Evolutionary conservation across 129 eudicot genomes (phyloP).

Genomic region (Arctium lappa): DNA sequence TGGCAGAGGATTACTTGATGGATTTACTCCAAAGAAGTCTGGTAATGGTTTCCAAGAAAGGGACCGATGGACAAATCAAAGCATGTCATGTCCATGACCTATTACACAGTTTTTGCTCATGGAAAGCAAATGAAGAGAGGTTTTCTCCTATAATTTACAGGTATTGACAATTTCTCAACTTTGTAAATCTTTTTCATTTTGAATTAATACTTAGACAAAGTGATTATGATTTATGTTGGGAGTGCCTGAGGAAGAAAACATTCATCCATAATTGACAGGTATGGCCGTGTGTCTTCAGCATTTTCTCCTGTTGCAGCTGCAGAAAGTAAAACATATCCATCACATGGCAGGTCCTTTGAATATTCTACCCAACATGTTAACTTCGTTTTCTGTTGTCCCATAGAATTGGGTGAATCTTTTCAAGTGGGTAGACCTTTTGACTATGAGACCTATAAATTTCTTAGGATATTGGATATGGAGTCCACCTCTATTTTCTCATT

Average conservation of each 20-base stretch:
- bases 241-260: neutral
- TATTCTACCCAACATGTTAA: constrained; percentile 3
- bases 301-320: constrained; percentile 11
- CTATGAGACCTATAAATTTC: constrained; percentile 8
- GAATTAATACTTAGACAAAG: neutral
- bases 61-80: constrained; percentile 29
- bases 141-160: constrained; percentile 22
- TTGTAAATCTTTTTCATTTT: neutral
- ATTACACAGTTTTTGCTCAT: constrained; percentile 24
- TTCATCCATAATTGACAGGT: constrained; percentile 7
- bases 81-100: constrained; percentile 40
- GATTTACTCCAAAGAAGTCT: constrained; percentile 37
- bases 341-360: constrained; percentile 14
- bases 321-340: neutral
- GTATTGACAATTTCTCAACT: neutral
- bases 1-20: constrained; percentile 30
- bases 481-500: constrained; percentile 5
- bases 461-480: constrained; percentile 29
- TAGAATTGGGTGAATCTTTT: constrained; percentile 16
- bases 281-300: constrained; percentile 24
- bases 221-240: neutral
- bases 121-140: constrained; percentile 28
- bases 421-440: constrained; percentile 5
- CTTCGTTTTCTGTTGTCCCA: constrained; percentile 21
- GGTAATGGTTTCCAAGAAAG: constrained; percentile 21